A percentile compares a stretch with the other conserved stretches of the same genome.
Conservation (phyloP, 345 rosid genomes). For the Turnera subulata region DNA sequence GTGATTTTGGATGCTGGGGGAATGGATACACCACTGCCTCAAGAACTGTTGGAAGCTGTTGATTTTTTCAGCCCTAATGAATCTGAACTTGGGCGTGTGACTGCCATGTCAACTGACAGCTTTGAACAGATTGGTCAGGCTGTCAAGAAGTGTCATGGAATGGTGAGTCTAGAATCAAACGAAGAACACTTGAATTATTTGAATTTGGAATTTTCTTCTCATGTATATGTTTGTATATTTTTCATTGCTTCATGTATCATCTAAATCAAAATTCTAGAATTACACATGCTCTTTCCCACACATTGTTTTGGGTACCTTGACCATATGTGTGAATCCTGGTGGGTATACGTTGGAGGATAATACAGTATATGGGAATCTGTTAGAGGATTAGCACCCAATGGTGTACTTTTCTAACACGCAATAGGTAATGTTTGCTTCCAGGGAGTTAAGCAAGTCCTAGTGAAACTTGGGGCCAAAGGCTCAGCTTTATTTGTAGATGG, state of each 20-base stretch:
- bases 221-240: too few relatives aligned
- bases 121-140: slow-evolving; percentile 70
- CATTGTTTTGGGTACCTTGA: too few relatives aligned
- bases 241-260: too few relatives aligned
- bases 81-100: slow-evolving; percentile 73
- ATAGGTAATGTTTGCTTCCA: slow-evolving; percentile 25
- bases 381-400: neutral
- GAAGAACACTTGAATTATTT: too few relatives aligned
- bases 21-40: slow-evolving; percentile 80
- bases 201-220: neutral
- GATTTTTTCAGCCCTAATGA: slow-evolving; percentile 95
- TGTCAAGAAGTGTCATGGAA: slow-evolving; percentile 52
- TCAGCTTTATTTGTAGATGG: slow-evolving; percentile 79
- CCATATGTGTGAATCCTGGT: neutral
- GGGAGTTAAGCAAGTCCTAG: slow-evolving; percentile 82
- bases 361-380: neutral
- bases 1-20: slow-evolving; percentile 95
- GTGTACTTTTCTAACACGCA: neutral
- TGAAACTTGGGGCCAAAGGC: slow-evolving; percentile 90
- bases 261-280: too few relatives aligned
- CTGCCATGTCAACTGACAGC: slow-evolving; percentile 69
- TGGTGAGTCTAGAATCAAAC: slow-evolving; percentile 57
- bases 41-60: slow-evolving; percentile 53
- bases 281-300: too few relatives aligned
- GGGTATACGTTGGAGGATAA: neutral